phyloP scores from a whole-genome alignment of 208 protist species.

The Novymonas esmeraldas region DNA sequence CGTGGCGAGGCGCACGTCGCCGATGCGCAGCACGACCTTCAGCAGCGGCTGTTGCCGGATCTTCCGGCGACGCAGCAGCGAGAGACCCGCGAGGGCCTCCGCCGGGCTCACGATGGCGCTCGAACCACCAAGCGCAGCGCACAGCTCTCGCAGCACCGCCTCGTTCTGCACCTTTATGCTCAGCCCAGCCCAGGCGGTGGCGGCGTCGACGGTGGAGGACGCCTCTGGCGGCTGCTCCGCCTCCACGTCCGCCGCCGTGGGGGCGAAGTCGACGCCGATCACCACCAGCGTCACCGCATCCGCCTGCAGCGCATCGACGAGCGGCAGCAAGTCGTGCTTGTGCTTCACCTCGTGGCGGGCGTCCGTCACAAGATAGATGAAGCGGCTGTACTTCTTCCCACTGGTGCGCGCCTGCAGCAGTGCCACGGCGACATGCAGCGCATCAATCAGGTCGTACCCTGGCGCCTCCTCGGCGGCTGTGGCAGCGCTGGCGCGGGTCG shows the following conservation, averaged over 20 bases:
- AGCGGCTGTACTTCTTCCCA: constrained; percentile 59
- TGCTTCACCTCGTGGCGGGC: constrained; percentile 60
- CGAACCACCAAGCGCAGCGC: constrained; percentile 24
- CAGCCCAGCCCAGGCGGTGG: constrained; percentile 14
- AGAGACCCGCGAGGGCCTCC: constrained; percentile 44
- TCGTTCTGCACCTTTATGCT: constrained; percentile 65
- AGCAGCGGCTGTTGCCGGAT: constrained; percentile 48
- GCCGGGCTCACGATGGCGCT: constrained; percentile 51
- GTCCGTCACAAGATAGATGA: constrained; percentile 91
- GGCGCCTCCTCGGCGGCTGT: background rate
- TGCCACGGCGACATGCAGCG: constrained; percentile 75
- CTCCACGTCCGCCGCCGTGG: constrained; percentile 16
- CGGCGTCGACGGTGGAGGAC: background rate
- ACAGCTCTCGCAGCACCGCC: constrained; percentile 60
- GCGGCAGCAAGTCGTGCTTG: constrained; percentile 58
- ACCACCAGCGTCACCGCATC: constrained; percentile 78
- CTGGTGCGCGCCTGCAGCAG: constrained; percentile 59
- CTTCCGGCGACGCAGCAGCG: constrained; percentile 30
- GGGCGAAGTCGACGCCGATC: constrained; percentile 66
- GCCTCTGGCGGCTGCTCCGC: background rate
- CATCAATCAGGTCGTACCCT: constrained; percentile 80
- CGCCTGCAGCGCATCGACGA: constrained; percentile 47
- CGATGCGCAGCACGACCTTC: constrained; percentile 62
- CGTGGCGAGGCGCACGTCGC: constrained; percentile 69
- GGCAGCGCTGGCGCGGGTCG: background rate